phyloP scores from a whole-genome alignment of 108 stramenopile species.

The Skeletonema grethae region DNA sequence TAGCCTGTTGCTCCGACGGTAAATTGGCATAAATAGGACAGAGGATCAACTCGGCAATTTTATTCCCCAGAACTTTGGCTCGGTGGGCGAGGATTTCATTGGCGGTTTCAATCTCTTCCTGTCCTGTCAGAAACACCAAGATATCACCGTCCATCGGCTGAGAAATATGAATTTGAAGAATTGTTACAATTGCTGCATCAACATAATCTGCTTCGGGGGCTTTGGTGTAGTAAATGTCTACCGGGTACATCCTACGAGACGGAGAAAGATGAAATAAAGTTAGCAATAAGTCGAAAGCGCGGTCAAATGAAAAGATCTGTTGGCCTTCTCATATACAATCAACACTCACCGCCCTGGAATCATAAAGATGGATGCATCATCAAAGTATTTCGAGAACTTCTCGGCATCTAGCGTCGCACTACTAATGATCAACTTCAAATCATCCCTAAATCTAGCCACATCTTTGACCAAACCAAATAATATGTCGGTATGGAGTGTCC shows the following conservation, averaged over 20 bases:
- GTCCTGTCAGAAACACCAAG: slow-evolving; percentile 97
- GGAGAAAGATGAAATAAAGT: no score
- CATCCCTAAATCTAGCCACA: slow-evolving; percentile 92
- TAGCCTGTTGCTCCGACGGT: slow-evolving; percentile 99
- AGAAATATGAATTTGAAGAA: slow-evolving; percentile 97
- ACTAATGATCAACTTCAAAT: slow-evolving; percentile 95
- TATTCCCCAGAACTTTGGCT: slow-evolving; percentile 84
- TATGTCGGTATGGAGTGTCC: slow-evolving; percentile 97
- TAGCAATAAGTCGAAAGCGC: no score
- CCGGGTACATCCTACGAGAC: slow-evolving; percentile 69
- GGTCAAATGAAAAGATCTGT: no score
- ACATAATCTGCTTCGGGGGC: slow-evolving; percentile 99
- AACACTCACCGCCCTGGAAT: slow-evolving; percentile 70
- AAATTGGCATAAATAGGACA: slow-evolving; percentile 98
- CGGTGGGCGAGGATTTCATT: slow-evolving; percentile 91
- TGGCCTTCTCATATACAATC: no score
- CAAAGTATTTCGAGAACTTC: slow-evolving; percentile 98
- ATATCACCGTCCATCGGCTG: slow-evolving; percentile 97
- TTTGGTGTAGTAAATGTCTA: slow-evolving; percentile 97
- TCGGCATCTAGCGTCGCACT: slow-evolving; percentile 98
- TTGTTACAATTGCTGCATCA: slow-evolving; percentile 98
- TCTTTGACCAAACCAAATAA: slow-evolving; percentile 97
- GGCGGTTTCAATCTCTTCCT: slow-evolving; percentile 99
- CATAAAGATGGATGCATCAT: slow-evolving; percentile 97
- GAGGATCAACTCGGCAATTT: slow-evolving; percentile 95